These are phyloP conservation scores for Oryza punctata DNA, from an alignment of 176 grass and related monocot genomes.

Conservation along the genomic window DNA sequence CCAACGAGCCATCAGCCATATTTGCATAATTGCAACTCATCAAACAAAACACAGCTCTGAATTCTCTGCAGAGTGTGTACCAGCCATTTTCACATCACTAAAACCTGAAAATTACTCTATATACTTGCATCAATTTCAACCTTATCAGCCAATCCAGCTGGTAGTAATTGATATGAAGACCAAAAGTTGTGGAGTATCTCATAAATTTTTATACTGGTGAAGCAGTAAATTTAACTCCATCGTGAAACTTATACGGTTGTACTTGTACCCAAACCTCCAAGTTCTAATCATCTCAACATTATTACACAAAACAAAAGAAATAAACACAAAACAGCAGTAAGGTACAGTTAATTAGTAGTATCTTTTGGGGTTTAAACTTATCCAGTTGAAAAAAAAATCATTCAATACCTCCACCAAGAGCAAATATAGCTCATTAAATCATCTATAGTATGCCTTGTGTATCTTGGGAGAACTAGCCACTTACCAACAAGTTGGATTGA, in stretches of 20 bases:
- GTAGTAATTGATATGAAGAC: background rate
- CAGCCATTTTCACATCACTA: background rate
- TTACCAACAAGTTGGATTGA: too few relatives aligned
- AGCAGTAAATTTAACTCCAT: background rate
- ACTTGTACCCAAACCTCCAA: background rate
- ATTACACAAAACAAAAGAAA: background rate
- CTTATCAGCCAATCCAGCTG: background rate
- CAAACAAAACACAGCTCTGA: too few relatives aligned
- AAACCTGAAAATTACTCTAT: background rate
- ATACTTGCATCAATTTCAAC: background rate
- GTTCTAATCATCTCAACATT: background rate
- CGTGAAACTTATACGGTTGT: background rate
- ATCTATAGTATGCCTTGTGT: too few relatives aligned
- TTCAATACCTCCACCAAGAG: background rate
- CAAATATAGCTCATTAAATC: background rate
- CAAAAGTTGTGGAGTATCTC: background rate
- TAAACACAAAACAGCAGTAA: background rate
- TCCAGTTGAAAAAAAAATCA: background rate
- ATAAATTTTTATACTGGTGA: background rate
- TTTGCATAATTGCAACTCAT: too few relatives aligned
- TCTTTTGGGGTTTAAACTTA: background rate
- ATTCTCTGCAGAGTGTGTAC: too few relatives aligned
- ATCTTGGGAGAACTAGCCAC: too few relatives aligned
- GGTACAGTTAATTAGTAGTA: background rate
- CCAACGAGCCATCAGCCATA: too few relatives aligned